Percentiles rank a stretch among this genome's conserved stretches.
Evolutionary conservation across 148 eudicot species (phyloP).

Genomic region (Amaranthus palmeri): DNA sequence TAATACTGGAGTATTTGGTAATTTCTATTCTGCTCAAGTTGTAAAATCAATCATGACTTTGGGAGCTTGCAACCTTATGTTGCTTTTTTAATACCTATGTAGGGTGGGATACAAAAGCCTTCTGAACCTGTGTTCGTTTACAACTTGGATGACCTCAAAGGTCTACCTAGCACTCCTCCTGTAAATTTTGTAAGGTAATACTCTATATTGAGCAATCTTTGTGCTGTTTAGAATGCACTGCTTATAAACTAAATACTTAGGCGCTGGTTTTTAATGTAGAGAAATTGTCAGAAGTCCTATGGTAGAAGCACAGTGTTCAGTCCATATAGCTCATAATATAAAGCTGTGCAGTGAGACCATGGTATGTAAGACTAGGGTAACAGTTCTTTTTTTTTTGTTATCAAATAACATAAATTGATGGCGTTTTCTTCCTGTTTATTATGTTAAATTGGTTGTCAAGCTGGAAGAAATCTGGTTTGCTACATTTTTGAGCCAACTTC

Average conservation of each 20-base stretch:
- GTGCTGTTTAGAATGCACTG: neutral
- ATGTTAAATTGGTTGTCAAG: constrained; percentile 24
- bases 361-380: constrained; percentile 33
- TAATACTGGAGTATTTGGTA: constrained; percentile 82
- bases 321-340: constrained; percentile 75
- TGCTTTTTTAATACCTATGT: constrained; percentile 15
- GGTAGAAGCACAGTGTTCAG: constrained; percentile 96
- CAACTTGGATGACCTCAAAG: constrained; percentile 68
- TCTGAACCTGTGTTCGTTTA: constrained; percentile 41
- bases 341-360: constrained; percentile 64
- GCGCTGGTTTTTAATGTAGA: constrained; percentile 38
- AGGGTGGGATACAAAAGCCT: constrained; percentile 92
- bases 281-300: constrained; percentile 88
- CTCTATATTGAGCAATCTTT: neutral
- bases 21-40: constrained; percentile 11
- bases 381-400: neutral
- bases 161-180: constrained; percentile 80
- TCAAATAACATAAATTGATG: neutral
- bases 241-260: neutral
- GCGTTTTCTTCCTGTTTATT: neutral
- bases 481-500: constrained; percentile 59
- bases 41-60: constrained; percentile 2
- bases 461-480: constrained; percentile 61
- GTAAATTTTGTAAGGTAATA: constrained; percentile 48
- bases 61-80: constrained; percentile 3